Evolutionary conservation across 345 rosid species (phyloP), one percentile per base, ranked within the genome.

Genomic region (Cardamine occulta): DNA sequence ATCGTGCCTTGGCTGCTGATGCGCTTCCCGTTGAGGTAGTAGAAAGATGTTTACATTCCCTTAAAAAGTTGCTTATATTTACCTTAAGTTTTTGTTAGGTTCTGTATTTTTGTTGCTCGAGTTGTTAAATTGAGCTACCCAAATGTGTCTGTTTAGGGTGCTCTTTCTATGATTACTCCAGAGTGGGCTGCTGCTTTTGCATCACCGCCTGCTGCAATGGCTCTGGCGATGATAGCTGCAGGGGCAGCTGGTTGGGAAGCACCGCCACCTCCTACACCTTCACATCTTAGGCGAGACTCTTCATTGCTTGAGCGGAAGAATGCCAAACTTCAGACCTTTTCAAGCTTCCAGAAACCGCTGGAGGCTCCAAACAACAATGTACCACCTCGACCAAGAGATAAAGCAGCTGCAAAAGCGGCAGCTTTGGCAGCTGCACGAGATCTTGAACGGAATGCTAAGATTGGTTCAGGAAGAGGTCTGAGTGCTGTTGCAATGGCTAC

Each of bases 401-500:
- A 85, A 85, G 98, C 98, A 72, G 87, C 94, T 72, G 99, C 97
- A 80, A 93, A 92, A 85, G 99, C 99, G 34, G 97, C 98, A 78
- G 98, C 98, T 66, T 83, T 93, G 85, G 98, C 98, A 45, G 97
- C 99, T 37, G 99, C 98, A 63, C 97, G 99, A 68, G 99, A 96
- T 87, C 94, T 96, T 84, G 91, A 96, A 76, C 89, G 98, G 42
- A 88, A 84, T 87, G 93, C 98, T 45, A 96, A 96, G 81, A 96
- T 96, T 81, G 99, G 99, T 77, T 88, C 99, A 63, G 98, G 98
- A 83, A 91, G 99, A 84, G 99, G 99, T 67, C 96, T 96, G 68
- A 91, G 96, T 84, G 98, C 99, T 34, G 91, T 93, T 82, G 99
- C 99, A 42, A 93, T 93, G 99, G 99, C 99, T 74, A 96, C 99